phyloP scores from a whole-genome alignment of 257 asterid genomes.

The Penstemon barbatus region DNA sequence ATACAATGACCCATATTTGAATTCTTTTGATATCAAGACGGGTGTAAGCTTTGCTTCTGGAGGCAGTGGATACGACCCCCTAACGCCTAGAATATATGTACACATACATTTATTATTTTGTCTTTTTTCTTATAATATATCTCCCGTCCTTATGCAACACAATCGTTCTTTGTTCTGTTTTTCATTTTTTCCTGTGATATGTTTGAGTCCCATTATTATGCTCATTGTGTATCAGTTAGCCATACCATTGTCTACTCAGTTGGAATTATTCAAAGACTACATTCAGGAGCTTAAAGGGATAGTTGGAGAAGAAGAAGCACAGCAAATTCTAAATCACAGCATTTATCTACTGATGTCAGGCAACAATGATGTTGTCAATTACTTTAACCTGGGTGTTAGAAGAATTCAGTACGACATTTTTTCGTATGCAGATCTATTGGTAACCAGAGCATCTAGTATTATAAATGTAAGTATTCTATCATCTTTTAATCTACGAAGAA shows the following conservation, averaged over 20 bases:
- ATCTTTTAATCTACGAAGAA: too few relatives aligned
- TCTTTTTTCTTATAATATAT: too few relatives aligned
- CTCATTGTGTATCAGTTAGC: slow-evolving; percentile 19
- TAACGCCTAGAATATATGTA: background rate
- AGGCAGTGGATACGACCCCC: slow-evolving; percentile 14
- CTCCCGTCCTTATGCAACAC: too few relatives aligned
- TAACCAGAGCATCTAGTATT: slow-evolving; percentile 27
- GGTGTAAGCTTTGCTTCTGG: slow-evolving; percentile 10
- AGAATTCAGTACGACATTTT: slow-evolving; percentile 21
- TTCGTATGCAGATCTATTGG: slow-evolving; percentile 30
- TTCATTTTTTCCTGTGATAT: too few relatives aligned
- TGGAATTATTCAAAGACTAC: slow-evolving; percentile 34
- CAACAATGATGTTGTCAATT: slow-evolving; percentile 34
- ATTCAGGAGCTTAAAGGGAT: slow-evolving; percentile 26
- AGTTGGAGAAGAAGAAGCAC: slow-evolving; percentile 35
- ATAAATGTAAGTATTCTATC: slow-evolving; percentile 19
- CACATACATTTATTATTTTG: too few relatives aligned
- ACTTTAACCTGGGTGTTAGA: slow-evolving; percentile 26
- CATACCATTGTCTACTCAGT: slow-evolving; percentile 30
- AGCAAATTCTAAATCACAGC: slow-evolving; percentile 22
- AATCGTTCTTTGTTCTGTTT: too few relatives aligned
- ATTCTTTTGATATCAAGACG: background rate
- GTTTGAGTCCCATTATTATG: background rate
- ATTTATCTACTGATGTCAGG: slow-evolving; percentile 36
- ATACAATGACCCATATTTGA: background rate